These are phyloP conservation scores for Solanum hybrid DNA, from an alignment of 305 asterid species.

Conservation along the genomic window DNA sequence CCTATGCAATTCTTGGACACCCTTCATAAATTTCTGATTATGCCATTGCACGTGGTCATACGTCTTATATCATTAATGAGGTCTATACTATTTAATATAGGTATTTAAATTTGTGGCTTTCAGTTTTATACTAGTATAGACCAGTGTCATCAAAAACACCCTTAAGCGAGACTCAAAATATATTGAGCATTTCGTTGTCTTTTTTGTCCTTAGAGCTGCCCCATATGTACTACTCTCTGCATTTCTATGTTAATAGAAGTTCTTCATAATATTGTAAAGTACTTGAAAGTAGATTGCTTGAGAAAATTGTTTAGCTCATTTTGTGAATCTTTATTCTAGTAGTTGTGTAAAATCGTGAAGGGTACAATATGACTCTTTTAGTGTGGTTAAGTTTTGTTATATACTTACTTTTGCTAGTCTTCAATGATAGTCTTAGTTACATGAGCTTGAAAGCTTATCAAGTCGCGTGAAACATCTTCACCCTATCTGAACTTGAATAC, in stretches of 20 bases:
- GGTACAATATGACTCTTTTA: neutral
- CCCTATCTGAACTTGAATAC: too few species aligned
- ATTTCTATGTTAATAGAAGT: neutral
- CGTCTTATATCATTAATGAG: neutral
- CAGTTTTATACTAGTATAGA: neutral
- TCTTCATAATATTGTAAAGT: neutral
- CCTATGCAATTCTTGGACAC: too few species aligned
- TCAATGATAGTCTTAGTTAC: neutral
- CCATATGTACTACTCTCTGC: neutral
- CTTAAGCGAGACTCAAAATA: neutral
- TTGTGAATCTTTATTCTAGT: neutral
- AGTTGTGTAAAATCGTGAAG: neutral
- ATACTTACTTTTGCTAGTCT: neutral
- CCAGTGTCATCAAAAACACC: neutral
- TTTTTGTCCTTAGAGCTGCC: neutral
- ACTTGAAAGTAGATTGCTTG: neutral
- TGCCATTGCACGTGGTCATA: neutral
- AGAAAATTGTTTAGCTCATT: neutral
- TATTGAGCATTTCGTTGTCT: neutral
- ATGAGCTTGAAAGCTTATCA: neutral
- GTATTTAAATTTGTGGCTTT: neutral
- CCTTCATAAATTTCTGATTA: too few species aligned
- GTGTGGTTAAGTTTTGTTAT: neutral
- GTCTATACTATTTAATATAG: too few species aligned
- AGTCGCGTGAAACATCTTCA: too few species aligned